A percentile compares a stretch with the other conserved stretches of the same genome.
Conservation (phyloP, 306 rosid species). For the Sicyos baderoa region DNA sequence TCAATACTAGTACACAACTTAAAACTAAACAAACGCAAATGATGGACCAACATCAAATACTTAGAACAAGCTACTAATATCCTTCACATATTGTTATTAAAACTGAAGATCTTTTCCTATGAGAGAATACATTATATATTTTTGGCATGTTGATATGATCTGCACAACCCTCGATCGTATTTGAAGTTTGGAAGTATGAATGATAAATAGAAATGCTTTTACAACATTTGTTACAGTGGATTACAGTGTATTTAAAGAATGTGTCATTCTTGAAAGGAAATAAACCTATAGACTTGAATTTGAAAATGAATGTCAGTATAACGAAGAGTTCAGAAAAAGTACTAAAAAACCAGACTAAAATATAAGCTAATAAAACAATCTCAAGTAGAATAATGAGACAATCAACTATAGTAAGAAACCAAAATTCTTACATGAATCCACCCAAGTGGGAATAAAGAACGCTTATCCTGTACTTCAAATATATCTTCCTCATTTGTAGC, state of each 20-base stretch:
- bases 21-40: background rate
- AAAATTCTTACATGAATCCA: slow-evolving; percentile 86
- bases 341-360: background rate
- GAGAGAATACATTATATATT: background rate
- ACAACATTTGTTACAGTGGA: background rate
- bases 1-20: slow-evolving; percentile 10
- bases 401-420: background rate
- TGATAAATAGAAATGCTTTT: background rate
- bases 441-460: slow-evolving; percentile 92
- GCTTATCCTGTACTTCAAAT: slow-evolving; percentile 88
- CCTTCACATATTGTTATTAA: background rate
- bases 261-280: slow-evolving; percentile 10
- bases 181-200: background rate
- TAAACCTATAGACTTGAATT: background rate
- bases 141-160: background rate
- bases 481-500: slow-evolving; percentile 92
- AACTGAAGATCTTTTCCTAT: background rate
- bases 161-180: background rate
- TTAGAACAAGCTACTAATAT: background rate
- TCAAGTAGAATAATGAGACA: background rate
- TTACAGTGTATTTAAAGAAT: background rate
- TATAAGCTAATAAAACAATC: background rate
- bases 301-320: background rate
- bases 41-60: background rate
- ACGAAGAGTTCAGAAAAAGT: background rate